Conservation (phyloP, 1,284 basidiomycete species). For the Cryptococcus jaspeensis region DNA sequence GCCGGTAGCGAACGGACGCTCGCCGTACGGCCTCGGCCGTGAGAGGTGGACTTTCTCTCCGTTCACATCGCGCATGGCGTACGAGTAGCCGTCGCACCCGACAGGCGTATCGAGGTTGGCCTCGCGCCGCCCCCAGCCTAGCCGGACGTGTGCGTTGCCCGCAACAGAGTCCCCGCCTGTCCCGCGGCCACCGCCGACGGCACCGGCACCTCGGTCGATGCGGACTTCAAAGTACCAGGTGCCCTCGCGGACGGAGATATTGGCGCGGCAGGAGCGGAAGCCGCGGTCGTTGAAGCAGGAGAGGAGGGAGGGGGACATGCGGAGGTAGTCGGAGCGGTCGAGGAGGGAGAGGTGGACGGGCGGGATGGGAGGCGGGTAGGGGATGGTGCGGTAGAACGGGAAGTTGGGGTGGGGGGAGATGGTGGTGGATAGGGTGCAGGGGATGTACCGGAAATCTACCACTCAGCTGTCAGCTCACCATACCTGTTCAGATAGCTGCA, state of each 20-base stretch:
- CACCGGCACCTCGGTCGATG: conserved; percentile 65
- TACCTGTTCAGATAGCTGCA: not conserved
- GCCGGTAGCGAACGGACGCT: conserved; percentile 66
- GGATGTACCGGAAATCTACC: conserved; percentile 51
- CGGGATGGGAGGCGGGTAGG: conserved; percentile 33
- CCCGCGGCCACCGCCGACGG: conserved; percentile 54
- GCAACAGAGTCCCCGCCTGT: conserved; percentile 24
- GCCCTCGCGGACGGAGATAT: conserved; percentile 84
- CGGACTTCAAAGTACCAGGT: conserved; percentile 93
- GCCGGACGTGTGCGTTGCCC: conserved; percentile 67
- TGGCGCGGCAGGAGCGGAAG: conserved; percentile 84
- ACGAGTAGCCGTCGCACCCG: conserved; percentile 91
- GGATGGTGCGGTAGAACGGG: conserved; percentile 49
- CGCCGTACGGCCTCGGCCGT: conserved; percentile 73
- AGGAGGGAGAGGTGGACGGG: conserved; percentile 52
- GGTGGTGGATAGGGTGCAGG: conserved; percentile 50
- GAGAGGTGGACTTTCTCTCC: conserved; percentile 89
- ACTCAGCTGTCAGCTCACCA: not conserved
- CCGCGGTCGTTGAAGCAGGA: conserved; percentile 80
- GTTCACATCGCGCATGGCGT: conserved; percentile 84
- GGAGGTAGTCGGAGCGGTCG: conserved; percentile 60
- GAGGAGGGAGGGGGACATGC: conserved; percentile 76
- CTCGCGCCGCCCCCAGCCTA: conserved; percentile 91
- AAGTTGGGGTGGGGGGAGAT: conserved; percentile 32
- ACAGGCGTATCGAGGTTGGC: conserved; percentile 88